Conservation (phyloP, 164 flowering plant genomes). For the Protea cynaroides region DNA sequence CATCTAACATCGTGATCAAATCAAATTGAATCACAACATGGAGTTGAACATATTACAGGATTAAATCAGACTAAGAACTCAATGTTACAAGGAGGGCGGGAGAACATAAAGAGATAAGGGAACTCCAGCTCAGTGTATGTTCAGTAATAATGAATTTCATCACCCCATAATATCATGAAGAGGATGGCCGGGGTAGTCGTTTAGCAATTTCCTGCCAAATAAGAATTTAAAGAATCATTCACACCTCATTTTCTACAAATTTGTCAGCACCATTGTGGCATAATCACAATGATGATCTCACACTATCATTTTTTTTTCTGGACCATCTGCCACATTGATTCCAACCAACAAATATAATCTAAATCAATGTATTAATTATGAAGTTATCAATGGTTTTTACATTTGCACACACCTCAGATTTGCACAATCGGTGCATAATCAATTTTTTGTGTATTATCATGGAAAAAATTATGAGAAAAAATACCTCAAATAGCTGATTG, state of each 20-base stretch:
- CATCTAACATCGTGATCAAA: neutral
- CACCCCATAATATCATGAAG: slow-evolving; percentile 35
- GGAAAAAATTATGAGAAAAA: neutral
- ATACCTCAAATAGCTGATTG: slow-evolving; percentile 93
- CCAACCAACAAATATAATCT: too few relatives aligned
- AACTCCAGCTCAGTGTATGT: neutral
- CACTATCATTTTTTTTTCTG: neutral
- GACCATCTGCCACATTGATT: neutral
- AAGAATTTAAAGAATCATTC: slow-evolving; percentile 1
- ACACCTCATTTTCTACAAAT: neutral
- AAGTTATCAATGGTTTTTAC: too few relatives aligned
- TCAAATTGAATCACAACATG: slow-evolving; percentile 2
- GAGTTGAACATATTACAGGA: neutral
- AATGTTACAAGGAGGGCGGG: neutral
- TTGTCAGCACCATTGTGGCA: neutral
- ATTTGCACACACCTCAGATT: too few relatives aligned
- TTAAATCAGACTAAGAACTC: neutral
- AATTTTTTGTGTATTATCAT: neutral
- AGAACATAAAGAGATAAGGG: neutral
- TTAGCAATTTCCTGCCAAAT: slow-evolving; percentile 82
- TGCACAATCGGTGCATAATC: too few relatives aligned
- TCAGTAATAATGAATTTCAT: neutral
- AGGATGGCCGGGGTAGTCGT: slow-evolving; percentile 63
- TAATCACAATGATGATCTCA: neutral
- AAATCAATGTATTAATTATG: too few relatives aligned